Evolutionary conservation across 1,284 basidiomycete species (phyloP), one percentile per base, ranked within the genome.

Genomic region (Peniophora sp.): DNA sequence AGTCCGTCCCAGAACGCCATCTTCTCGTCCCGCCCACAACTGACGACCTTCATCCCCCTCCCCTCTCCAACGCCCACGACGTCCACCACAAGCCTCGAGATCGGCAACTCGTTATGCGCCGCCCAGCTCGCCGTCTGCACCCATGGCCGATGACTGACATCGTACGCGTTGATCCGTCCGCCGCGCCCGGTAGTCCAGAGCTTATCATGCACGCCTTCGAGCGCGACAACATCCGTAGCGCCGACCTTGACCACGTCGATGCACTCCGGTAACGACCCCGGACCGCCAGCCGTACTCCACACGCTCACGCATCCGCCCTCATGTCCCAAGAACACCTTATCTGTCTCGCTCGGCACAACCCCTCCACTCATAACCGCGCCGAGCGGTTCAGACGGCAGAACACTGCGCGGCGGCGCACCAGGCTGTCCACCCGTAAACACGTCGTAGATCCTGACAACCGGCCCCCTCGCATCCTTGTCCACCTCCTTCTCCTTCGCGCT

Each of bases 1-100:
- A 97, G 66, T 0, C 94, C 96, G 65, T 99, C 96, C 96, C 94
- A 97, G 47, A 93, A 78, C 56, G 77, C 75, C 24, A 97, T 62
- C 44, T 72, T 68, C 55, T 88, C 83, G 60, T 97, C 93, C 51
- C 88, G 69, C 0, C 91, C 89, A 42, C 88, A 72, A 49, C 86
- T 92, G 54, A 85, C 81, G 3, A 97, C 88, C 49, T 79, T 78
- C 47, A 97, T 67, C 54, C 80, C 62, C 53, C 79, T 71, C 45
- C 77, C 72, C 62, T 79, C 77, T 60, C 79, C 75, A 24, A 92
- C 81, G 24, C 85, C 83, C 62, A 74, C 80, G 15, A 82, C 79
- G 62, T 97, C 90, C 17, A 88, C 82, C 2, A 74, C 69, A 14
- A 97, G 66, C 52, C 75, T 75, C 51, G 82, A 65, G n/a, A 95